Base-by-base conservation (phyloP, 2,329 filamentous ascomycete species). In the Trichoderma hamatum region DNA sequence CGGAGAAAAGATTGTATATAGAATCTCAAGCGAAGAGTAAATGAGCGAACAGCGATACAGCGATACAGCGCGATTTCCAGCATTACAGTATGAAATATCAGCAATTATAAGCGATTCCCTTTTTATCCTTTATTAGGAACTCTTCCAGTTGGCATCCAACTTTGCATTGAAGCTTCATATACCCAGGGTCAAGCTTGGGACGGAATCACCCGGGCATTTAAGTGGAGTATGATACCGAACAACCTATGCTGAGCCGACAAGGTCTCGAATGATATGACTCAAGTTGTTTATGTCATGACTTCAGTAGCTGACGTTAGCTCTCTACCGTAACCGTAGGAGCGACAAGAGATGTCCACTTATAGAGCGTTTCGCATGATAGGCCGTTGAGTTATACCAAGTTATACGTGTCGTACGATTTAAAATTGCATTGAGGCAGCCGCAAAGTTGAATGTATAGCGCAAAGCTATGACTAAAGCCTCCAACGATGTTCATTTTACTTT, bases 1-100 rank as follows among this genome's bases (percentile, higher is more conserved):
- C 66, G 80, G 74, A 0, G 81, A 83, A 72, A 83, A 83, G 72
- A 61, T 82, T 11, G 76, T 79, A 0, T 79, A 79, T 39, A 62
- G 26, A 21, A 26, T 73, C 21, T 19, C 2, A 24, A 46, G 19
- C 21, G 55, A 54, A n/a, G 46, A 16, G 13, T 26, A 26, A 36
- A 59, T 58, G 32, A 43, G n/a, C 16, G 32, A 59, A 54, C 16
- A 11, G 54, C 7, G 11, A 43, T 19, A 43, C n/a, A n/a, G n/a
- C n/a, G 19, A 19, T 30, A 5, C 30, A 30, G 30, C 36, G 14
- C 14, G 3, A 13, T 11, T 51, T 32, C 26, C 34, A 32, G n/a
- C 5, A 7, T 30, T 34, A 21, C 2, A 24, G 0, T n/a, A 43
- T 1, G 9, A 26, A 32, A 49, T 9, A 11, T 5, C n/a, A 46